Conservation (phyloP, 1,284 basidiomycete genomes). For the Leccinum griseonigrum region DNA sequence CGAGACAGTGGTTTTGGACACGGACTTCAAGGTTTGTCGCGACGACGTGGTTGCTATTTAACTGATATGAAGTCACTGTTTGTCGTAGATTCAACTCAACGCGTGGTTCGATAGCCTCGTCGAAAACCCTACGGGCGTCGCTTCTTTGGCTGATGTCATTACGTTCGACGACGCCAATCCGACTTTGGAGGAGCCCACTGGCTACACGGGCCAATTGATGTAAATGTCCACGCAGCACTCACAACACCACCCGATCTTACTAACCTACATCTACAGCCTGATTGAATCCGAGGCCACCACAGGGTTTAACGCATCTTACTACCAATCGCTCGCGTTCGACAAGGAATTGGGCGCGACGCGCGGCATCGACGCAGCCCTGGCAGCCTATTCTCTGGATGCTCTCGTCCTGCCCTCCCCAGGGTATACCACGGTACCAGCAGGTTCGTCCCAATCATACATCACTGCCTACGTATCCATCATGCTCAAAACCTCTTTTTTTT, state of each 20-base stretch:
- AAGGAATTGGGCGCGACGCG: slow-evolving; percentile 50
- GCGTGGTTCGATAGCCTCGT: slow-evolving; percentile 43
- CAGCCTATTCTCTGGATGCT: slow-evolving; percentile 52
- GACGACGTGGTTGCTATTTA: neutral
- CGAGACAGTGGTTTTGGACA: slow-evolving; percentile 50
- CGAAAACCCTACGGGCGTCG: slow-evolving; percentile 52
- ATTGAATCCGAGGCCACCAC: slow-evolving; percentile 47
- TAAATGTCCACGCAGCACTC: slow-evolving; percentile 17
- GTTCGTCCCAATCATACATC: slow-evolving; percentile 16
- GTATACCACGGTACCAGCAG: slow-evolving; percentile 43
- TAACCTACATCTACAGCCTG: slow-evolving; percentile 30
- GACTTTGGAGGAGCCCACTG: slow-evolving; percentile 46
- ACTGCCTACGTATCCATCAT: neutral
- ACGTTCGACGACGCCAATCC: slow-evolving; percentile 51
- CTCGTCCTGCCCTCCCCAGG: slow-evolving; percentile 55
- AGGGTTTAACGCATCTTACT: slow-evolving; percentile 48
- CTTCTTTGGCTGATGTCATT: slow-evolving; percentile 54
- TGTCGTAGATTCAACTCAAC: slow-evolving; percentile 47
- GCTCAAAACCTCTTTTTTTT: neutral
- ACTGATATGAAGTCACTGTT: neutral
- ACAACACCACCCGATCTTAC: neutral
- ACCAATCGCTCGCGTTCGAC: slow-evolving; percentile 48
- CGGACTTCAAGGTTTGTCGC: slow-evolving; percentile 55
- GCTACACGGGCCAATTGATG: slow-evolving; percentile 48
- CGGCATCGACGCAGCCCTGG: slow-evolving; percentile 58